Conservation (phyloP, 2,329 filamentous ascomycete species). For the Trichoderma polysporum region DNA sequence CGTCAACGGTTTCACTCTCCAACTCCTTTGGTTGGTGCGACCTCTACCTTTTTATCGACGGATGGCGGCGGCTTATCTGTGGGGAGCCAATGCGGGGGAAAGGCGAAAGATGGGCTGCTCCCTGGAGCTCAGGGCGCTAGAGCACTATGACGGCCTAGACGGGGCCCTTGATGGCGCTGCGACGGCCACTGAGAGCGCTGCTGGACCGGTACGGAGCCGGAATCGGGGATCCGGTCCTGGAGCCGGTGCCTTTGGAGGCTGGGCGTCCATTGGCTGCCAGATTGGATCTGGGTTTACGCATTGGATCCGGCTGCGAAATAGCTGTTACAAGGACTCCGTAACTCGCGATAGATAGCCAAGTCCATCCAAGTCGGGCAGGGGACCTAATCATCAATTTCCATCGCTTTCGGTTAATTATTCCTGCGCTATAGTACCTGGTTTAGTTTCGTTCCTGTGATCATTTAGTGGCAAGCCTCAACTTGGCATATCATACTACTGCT, state of each 20-base stretch:
- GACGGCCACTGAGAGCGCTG: not conserved
- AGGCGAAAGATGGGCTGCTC: not conserved
- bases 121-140: not conserved
- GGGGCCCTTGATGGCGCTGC: not conserved
- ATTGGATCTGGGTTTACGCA: not conserved
- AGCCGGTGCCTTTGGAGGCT: not conserved
- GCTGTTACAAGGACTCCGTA: too few relatives aligned
- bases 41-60: constrained; percentile 16
- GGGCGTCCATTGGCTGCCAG: not conserved
- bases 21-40: not conserved
- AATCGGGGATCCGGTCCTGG: not conserved
- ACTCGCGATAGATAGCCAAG: too few relatives aligned
- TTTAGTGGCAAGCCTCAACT: not conserved
- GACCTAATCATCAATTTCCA: not conserved
- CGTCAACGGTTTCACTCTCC: not conserved
- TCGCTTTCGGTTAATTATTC: not conserved
- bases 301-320: too few relatives aligned
- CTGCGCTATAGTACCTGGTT: not conserved
- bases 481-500: too few relatives aligned
- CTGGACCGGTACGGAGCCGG: not conserved
- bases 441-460: constrained; percentile 6
- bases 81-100: constrained; percentile 14
- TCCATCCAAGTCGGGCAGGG: constrained; percentile 12
- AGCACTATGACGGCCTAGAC: not conserved
- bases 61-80: constrained; percentile 22